phyloP scores from a whole-genome alignment of 768 basidiomycete genomes.

The Boletus subparvulus region DNA sequence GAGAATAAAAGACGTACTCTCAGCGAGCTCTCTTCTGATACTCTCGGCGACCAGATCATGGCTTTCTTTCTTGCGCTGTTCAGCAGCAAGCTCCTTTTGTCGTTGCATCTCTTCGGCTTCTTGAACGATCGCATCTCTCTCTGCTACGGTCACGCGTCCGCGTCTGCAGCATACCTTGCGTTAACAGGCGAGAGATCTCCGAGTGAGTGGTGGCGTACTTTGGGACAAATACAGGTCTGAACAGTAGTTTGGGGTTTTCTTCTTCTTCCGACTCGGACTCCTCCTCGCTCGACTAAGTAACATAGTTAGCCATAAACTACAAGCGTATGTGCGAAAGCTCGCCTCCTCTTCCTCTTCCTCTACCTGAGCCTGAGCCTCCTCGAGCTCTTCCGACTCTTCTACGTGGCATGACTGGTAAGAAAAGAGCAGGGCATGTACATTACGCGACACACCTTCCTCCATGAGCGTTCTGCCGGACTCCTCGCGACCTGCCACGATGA shows the following conservation, averaged over 20 bases:
- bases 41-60: conserved; percentile 94
- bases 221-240: conserved; percentile 91
- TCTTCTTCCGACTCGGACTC: conserved; percentile 77
- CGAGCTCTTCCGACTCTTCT: conserved; percentile 37
- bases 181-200: conserved; percentile 1
- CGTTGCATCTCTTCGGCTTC: conserved; percentile 74
- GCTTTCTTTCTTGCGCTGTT: conserved; percentile 83
- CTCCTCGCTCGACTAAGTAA: conserved; percentile 79
- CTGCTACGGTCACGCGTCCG: conserved; percentile 68
- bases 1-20: conserved; percentile 58
- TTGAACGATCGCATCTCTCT: conserved; percentile 62
- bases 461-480: conserved; percentile 74
- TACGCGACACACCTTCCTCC: conserved; percentile 46
- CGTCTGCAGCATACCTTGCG: conserved; percentile 46
- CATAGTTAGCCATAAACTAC: conserved; percentile 16
- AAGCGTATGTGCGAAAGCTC: conserved; percentile 17
- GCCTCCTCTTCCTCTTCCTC: conserved; percentile 40
- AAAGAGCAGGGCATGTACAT: conserved; percentile 14
- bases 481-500: conserved; percentile 73
- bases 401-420: conserved; percentile 3
- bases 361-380: conserved; percentile 45
- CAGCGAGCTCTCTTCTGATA: conserved; percentile 85
- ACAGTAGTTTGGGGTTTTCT: conserved; percentile 69
- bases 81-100: conserved; percentile 71
- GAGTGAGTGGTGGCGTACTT: conserved; percentile 57